Conservation (phyloP, 2,329 filamentous ascomycete genomes). For the Neofusicoccum umdonicola region DNA sequence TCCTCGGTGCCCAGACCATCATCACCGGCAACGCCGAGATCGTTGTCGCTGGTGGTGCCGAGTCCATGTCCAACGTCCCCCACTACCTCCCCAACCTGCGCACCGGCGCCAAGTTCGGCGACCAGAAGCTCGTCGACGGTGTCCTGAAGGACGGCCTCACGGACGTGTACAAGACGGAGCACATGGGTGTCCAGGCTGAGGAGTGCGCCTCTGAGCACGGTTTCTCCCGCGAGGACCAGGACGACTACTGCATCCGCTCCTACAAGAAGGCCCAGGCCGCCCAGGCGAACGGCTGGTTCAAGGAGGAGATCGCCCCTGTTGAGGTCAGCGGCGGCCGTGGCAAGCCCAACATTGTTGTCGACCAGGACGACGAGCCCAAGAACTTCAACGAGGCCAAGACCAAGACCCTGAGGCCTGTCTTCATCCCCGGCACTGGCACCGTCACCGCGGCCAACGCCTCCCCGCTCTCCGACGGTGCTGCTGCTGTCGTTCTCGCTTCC, state of each 20-base stretch:
- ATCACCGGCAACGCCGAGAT: constrained; percentile 92
- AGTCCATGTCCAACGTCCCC: constrained; percentile 98
- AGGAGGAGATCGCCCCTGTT: constrained; percentile 82
- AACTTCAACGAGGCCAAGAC: constrained; percentile 64
- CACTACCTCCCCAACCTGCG: constrained; percentile 91
- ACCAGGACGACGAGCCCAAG: constrained; percentile 92
- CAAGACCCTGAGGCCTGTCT: constrained; percentile 62
- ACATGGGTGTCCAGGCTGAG: constrained; percentile 93
- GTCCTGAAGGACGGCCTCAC: constrained; percentile 92
- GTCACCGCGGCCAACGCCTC: constrained; percentile 96
- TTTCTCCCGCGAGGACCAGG: constrained; percentile 81
- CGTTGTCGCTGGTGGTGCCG: constrained; percentile 88
- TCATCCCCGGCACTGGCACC: constrained; percentile 81
- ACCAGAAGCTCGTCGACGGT: constrained; percentile 84
- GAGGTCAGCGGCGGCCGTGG: constrained; percentile 84
- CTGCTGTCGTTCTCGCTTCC: constrained; percentile 88
- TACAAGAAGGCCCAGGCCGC: constrained; percentile 93
- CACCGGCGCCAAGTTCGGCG: constrained; percentile 87
- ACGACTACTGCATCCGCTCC: constrained; percentile 90
- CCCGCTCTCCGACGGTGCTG: constrained; percentile 90
- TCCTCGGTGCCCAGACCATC: constrained; percentile 93
- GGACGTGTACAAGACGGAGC: constrained; percentile 92
- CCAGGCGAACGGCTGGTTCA: constrained; percentile 76
- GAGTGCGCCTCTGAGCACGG: constrained; percentile 83
- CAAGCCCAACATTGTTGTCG: constrained; percentile 78